phyloP scores from a whole-genome alignment of 176 grass and related monocot species.

The Aegilops sharonensis region DNA sequence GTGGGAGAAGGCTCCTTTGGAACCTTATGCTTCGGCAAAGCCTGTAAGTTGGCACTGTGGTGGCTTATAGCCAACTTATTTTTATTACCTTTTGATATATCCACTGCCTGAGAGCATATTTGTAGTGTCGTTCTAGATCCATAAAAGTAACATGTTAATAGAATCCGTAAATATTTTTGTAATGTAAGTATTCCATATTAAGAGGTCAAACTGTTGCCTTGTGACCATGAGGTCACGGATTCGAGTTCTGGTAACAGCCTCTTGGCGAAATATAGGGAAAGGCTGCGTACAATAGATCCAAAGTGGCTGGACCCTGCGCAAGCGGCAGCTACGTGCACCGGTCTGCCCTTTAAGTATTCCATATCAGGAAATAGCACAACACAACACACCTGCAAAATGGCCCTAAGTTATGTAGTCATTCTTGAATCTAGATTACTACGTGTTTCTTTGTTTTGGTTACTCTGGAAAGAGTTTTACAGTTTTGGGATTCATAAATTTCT shows the following conservation, averaged over 20 bases:
- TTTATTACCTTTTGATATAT: neutral
- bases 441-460: slow-evolving; percentile 14
- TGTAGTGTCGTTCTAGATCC: neutral
- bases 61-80: neutral
- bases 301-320: too few relatives aligned
- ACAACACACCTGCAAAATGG: neutral
- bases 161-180: neutral
- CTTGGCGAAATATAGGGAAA: too few relatives aligned
- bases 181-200: neutral
- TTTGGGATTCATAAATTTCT: slow-evolving; percentile 7
- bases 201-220: too few relatives aligned
- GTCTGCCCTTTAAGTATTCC: neutral
- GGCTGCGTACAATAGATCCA: too few relatives aligned
- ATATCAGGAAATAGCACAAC: neutral
- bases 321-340: too few relatives aligned
- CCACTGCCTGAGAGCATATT: neutral
- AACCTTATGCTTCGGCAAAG: slow-evolving; percentile 94
- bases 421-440: slow-evolving; percentile 5
- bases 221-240: too few relatives aligned
- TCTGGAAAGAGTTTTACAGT: neutral
- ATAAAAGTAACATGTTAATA: neutral
- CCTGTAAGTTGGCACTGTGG: slow-evolving; percentile 52
- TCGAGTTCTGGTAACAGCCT: too few relatives aligned
- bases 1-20: slow-evolving; percentile 96
- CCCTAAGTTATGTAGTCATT: neutral